These are phyloP conservation scores for Rosa hybrid DNA, from an alignment of 331 rosid species.

Conservation along the genomic window DNA sequence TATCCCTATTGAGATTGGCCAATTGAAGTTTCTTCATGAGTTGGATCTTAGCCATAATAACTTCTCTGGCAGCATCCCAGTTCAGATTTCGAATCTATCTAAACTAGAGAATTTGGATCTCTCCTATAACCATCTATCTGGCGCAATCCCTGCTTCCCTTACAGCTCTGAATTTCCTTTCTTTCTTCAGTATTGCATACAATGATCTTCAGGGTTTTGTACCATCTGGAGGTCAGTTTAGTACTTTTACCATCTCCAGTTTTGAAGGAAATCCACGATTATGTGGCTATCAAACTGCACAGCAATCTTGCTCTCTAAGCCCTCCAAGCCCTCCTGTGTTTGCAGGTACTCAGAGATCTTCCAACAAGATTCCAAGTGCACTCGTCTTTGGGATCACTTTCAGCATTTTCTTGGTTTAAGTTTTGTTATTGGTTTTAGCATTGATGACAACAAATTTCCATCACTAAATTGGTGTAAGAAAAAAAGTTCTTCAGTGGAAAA, in stretches of 20 bases:
- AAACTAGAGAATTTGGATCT: slow-evolving; percentile 79
- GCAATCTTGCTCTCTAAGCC: slow-evolving; percentile 12
- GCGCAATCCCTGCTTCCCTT: slow-evolving; percentile 75
- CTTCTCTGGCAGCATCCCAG: slow-evolving; percentile 76
- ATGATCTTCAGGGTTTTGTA: slow-evolving; percentile 72
- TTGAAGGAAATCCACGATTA: slow-evolving; percentile 61
- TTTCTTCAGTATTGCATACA: slow-evolving; percentile 66
- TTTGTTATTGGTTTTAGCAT: neutral
- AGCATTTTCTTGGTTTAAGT: neutral
- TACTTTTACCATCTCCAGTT: slow-evolving; percentile 70
- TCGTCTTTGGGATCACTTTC: neutral
- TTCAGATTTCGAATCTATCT: slow-evolving; percentile 56
- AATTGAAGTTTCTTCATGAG: slow-evolving; percentile 54
- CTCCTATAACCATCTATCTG: slow-evolving; percentile 67
- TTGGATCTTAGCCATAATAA: slow-evolving; percentile 61
- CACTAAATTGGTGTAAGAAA: neutral
- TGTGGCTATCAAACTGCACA: slow-evolving; percentile 58
- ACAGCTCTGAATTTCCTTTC: slow-evolving; percentile 73
- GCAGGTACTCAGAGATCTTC: neutral
- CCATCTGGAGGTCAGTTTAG: slow-evolving; percentile 83
- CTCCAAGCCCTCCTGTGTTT: neutral
- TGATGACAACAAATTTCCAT: neutral
- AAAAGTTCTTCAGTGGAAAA: neutral
- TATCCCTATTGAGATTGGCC: slow-evolving; percentile 74
- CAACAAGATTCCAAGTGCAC: neutral